Evolutionary conservation across 345 rosid genomes (phyloP), one percentile per base, ranked within the genome.

Genomic region (Dimocarpus longan): DNA sequence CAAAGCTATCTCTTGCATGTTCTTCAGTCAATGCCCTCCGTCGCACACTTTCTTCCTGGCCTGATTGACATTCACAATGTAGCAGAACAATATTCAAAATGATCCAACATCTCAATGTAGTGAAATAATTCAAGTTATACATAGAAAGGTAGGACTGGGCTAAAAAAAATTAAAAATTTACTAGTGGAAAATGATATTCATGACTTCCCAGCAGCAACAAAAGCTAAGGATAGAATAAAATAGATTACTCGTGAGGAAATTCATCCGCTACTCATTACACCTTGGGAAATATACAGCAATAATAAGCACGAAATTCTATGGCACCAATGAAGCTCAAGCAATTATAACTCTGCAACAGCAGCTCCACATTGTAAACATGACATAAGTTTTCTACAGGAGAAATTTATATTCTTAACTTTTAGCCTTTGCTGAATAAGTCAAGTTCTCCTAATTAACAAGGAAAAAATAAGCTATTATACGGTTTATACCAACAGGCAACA

Each of bases 1-100:
- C 99, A 82, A 93, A 91, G 88, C 99, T 95, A 84, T 95, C 98
- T 82, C 99, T 90, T 11, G 99, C 98, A 85, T 95, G 94, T 79
- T 95, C 99, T 86, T 95, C 99, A 21, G 99, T 95, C 86, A 95
- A 78, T 68, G 97, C 89, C 82, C 99, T 88, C 82, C 84, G 82
- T 84, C 89, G 87, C 79, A 95, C 97, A 21, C 78, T 86, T 80
- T 91, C 93, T 80, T 84, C 87, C 65, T 89, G 92, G 48, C 94
- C 99, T 95, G 79, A 56, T 26, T 76, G 82, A 81, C 67, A 75
- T 80, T 50, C 75, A 78, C 12, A 80, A 78, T 67, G 32, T 19
- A 66, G 60, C 12, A 26, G 21, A 66, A 77, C 32, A 56, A 73
- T 28, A 46, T 63, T 5, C 67, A 60, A 6, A 65, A 40, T 67